Evolutionary conservation across 495 filamentous ascomycete species (phyloP).

Genomic region (Zalerion maritima): DNA sequence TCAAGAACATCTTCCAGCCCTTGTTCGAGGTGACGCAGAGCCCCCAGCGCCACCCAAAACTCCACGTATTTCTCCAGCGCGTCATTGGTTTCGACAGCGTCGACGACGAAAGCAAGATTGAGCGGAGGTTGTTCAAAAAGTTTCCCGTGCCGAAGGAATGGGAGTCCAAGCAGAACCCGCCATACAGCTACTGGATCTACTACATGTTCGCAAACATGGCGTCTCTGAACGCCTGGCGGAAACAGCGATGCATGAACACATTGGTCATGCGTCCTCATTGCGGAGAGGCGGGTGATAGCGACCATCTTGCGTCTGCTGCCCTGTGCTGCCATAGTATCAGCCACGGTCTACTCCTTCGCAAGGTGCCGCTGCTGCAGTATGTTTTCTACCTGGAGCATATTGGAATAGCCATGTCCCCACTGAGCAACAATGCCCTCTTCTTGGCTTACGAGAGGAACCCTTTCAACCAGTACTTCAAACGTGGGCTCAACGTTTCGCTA

Average conservation of each 20-base stretch:
- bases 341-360: slow-evolving; percentile 82
- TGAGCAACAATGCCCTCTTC: slow-evolving; percentile 96
- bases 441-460: slow-evolving; percentile 95
- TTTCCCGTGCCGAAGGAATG: slow-evolving; percentile 82
- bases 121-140: slow-evolving; percentile 81
- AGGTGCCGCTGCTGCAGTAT: slow-evolving; percentile 90
- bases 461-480: slow-evolving; percentile 84
- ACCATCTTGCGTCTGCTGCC: slow-evolving; percentile 84
- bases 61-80: slow-evolving; percentile 87
- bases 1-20: slow-evolving; percentile 84
- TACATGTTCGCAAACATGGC: slow-evolving; percentile 90
- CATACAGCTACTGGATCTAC: slow-evolving; percentile 98
- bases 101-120: slow-evolving; percentile 93
- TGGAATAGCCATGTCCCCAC: slow-evolving; percentile 95
- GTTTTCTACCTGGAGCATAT: slow-evolving; percentile 97
- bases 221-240: slow-evolving; percentile 83
- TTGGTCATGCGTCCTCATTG: slow-evolving; percentile 90
- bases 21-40: slow-evolving; percentile 89
- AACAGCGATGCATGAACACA: slow-evolving; percentile 85
- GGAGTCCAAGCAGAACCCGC: slow-evolving; percentile 86
- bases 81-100: slow-evolving; percentile 96
- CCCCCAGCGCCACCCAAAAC: slow-evolving; percentile 73
- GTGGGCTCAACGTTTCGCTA: slow-evolving; percentile 86
- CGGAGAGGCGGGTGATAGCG: slow-evolving; percentile 91
- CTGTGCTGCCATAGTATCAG: slow-evolving; percentile 96